Conservation (phyloP, 2,329 filamentous ascomycete genomes). For the Arthrinium phaeospermum region DNA sequence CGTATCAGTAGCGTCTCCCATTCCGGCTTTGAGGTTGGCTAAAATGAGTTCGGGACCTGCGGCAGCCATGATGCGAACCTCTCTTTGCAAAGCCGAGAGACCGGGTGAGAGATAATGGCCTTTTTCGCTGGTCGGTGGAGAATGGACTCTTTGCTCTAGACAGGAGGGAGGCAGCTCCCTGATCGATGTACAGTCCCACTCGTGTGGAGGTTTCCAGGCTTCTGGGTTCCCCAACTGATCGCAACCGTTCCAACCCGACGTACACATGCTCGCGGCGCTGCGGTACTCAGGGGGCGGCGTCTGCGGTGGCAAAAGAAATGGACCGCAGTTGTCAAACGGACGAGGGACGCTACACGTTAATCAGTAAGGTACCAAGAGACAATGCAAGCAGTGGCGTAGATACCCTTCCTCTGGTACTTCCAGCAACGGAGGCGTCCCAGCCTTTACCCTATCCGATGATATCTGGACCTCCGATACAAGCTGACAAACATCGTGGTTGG, state of each 20-base stretch:
- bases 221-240: constrained; percentile 44
- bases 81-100: constrained; percentile 52
- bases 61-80: constrained; percentile 60
- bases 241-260: constrained; percentile 29
- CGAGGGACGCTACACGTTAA: constrained; percentile 21
- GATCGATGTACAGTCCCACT: constrained; percentile 46
- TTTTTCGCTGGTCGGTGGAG: constrained; percentile 23
- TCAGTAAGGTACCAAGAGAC: neutral
- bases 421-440: constrained; percentile 36
- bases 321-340: constrained; percentile 32
- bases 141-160: constrained; percentile 31
- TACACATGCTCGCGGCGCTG: constrained; percentile 32
- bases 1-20: constrained; percentile 50
- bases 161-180: constrained; percentile 30
- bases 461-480: constrained; percentile 46
- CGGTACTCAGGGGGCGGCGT: constrained; percentile 30
- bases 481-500: constrained; percentile 42
- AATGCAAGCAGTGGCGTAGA: constrained; percentile 13
- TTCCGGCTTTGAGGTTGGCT: constrained; percentile 59
- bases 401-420: constrained; percentile 39
- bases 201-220: constrained; percentile 52
- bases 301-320: constrained; percentile 26
- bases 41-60: constrained; percentile 59
- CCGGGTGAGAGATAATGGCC: constrained; percentile 38
- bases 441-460: constrained; percentile 36